A percentile compares a stretch with the other conserved stretches of the same genome.
These are phyloP conservation scores for Leptographium galeiforme DNA, from an alignment of 2,329 filamentous ascomycete species.

Conservation along the genomic window DNA sequence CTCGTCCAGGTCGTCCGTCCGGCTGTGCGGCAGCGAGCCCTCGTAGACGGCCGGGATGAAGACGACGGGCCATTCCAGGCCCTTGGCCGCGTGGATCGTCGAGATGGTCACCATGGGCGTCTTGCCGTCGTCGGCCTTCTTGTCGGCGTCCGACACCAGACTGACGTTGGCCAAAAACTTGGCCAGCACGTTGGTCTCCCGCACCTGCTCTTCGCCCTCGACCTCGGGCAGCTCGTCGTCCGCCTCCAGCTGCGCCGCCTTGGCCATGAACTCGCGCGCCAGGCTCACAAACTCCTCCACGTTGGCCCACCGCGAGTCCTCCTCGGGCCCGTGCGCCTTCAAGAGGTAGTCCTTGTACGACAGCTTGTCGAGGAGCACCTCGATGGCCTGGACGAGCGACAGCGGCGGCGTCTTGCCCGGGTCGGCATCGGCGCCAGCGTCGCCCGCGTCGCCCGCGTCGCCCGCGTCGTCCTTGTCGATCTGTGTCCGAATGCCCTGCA, in stretches of 20 bases:
- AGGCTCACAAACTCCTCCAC: constrained; percentile 77
- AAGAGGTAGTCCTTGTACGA: constrained; percentile 63
- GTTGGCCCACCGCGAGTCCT: constrained; percentile 73
- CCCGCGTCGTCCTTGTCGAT: not conserved
- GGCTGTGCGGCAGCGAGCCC: constrained; percentile 78
- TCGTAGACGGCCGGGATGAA: constrained; percentile 85
- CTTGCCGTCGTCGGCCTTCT: constrained; percentile 42
- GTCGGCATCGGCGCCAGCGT: not conserved
- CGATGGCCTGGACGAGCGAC: constrained; percentile 34
- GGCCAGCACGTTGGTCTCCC: constrained; percentile 51
- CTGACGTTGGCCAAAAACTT: constrained; percentile 83
- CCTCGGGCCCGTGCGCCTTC: constrained; percentile 56
- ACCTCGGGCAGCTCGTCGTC: constrained; percentile 51
- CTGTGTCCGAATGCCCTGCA: constrained; percentile 12
- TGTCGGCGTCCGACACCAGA: constrained; percentile 66
- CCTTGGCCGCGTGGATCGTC: constrained; percentile 92
- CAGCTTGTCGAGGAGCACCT: constrained; percentile 48
- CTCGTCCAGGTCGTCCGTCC: constrained; percentile 75
- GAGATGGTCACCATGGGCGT: constrained; percentile 68
- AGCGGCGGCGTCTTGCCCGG: not conserved
- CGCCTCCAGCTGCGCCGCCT: constrained; percentile 23
- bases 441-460: not conserved
- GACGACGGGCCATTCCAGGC: constrained; percentile 89
- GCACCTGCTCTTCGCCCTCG: constrained; percentile 55
- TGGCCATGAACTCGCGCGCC: constrained; percentile 54